phyloP scores from a whole-genome alignment of 2,329 filamentous ascomycete species.

The Aspergillus puulaauensis region DNA sequence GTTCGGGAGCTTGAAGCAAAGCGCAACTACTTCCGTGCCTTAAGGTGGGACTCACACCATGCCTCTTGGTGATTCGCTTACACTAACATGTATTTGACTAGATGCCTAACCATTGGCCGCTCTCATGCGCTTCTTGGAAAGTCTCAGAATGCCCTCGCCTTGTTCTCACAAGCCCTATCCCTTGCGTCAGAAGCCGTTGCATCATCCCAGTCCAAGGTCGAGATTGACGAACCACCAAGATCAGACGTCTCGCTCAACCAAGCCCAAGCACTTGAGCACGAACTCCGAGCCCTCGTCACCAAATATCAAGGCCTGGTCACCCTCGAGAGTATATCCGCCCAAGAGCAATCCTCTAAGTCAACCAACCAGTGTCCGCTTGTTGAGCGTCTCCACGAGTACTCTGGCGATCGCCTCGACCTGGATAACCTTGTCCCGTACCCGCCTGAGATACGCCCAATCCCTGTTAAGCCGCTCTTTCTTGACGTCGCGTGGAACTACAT shows the following conservation, averaged over 20 bases:
- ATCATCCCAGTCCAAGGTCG: conserved; percentile 45
- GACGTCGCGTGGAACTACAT: conserved; percentile 99
- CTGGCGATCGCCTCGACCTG: conserved; percentile 68
- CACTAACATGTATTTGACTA: conserved; percentile 31
- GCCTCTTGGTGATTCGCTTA: conserved; percentile 1
- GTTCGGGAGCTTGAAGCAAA: conserved; percentile 76
- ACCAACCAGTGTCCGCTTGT: conserved; percentile 61
- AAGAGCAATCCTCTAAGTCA: conserved; percentile 43
- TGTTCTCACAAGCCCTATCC: conserved; percentile 71
- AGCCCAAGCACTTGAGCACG: conserved; percentile 57
- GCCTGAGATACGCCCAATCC: conserved; percentile 76
- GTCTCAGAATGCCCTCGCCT: conserved; percentile 76
- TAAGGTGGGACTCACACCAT: conserved; percentile 63
- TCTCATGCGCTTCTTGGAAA: conserved; percentile 76
- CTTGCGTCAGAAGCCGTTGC: conserved; percentile 56
- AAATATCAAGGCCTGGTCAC: conserved; percentile 85
- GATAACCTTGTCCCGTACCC: conserved; percentile 83
- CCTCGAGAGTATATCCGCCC: conserved; percentile 63
- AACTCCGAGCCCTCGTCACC: conserved; percentile 70
- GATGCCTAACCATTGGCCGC: conserved; percentile 78
- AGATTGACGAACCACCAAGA: conserved; percentile 57
- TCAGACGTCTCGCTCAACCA: conserved; percentile 65
- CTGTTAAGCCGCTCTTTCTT: conserved; percentile 92
- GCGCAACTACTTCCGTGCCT: conserved; percentile 77
- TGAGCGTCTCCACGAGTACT: conserved; percentile 74